phyloP scores from a whole-genome alignment of 306 rosid species.

The Carpinus viminea region DNA sequence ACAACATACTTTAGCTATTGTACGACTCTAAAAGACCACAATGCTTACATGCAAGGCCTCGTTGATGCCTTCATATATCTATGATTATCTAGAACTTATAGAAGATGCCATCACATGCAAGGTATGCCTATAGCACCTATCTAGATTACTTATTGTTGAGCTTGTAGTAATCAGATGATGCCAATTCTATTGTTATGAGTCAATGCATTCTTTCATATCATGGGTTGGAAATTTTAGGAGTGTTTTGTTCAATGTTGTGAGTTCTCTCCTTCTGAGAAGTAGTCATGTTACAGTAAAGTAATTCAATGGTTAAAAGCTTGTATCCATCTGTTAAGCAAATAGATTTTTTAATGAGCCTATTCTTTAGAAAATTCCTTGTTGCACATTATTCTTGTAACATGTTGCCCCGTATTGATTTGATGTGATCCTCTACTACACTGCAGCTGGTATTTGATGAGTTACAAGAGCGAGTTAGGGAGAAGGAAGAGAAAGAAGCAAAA shows the following conservation, averaged over 20 bases:
- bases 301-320: constrained; percentile 5
- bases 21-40: not conserved
- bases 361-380: constrained; percentile 25
- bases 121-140: not conserved
- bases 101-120: not conserved
- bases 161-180: not conserved
- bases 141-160: not conserved
- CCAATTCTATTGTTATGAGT: not conserved
- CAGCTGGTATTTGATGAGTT: constrained; percentile 90
- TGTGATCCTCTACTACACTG: constrained; percentile 39
- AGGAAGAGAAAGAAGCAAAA: constrained; percentile 92
- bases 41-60: not conserved
- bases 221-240: not conserved
- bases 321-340: constrained; percentile 8
- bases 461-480: constrained; percentile 73
- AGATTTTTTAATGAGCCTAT: constrained; percentile 5
- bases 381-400: constrained; percentile 6
- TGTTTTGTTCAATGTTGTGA: constrained; percentile 10
- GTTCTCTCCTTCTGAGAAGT: constrained; percentile 7
- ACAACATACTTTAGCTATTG: not conserved
- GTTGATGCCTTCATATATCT: not conserved
- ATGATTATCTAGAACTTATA: not conserved
- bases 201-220: not conserved
- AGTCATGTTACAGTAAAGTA: constrained; percentile 11
- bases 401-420: constrained; percentile 13